Evolutionary conservation across 371 early-diverging fungal genomes (phyloP).

Genomic region (Apophysomyces elegans): DNA sequence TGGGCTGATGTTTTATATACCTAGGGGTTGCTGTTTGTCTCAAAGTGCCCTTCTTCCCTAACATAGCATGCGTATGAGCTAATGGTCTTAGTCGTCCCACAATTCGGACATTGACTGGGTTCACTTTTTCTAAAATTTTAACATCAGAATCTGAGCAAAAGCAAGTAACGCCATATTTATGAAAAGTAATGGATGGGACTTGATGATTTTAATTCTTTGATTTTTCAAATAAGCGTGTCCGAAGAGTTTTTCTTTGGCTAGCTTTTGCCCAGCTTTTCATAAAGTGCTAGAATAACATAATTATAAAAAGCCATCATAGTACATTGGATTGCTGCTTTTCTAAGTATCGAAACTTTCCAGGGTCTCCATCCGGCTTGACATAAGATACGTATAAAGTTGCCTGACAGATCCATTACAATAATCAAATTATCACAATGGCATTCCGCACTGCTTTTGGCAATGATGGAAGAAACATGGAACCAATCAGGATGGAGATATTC

Average conservation of each 20-base stretch:
- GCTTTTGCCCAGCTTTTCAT: slow-evolving; percentile 35
- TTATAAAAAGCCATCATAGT: slow-evolving; percentile 48
- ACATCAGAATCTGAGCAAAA: slow-evolving; percentile 4
- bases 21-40: background rate
- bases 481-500: background rate
- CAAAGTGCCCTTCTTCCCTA: background rate
- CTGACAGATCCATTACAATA: slow-evolving; percentile 7
- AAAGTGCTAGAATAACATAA: slow-evolving; percentile 28
- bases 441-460: background rate
- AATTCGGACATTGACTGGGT: slow-evolving; percentile 10
- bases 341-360: slow-evolving; percentile 29
- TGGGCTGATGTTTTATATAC: slow-evolving; percentile 6
- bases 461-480: background rate
- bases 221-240: slow-evolving; percentile 27
- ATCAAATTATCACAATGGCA: background rate
- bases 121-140: slow-evolving; percentile 3
- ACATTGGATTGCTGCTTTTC: slow-evolving; percentile 35
- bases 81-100: background rate
- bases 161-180: slow-evolving; percentile 1
- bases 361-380: slow-evolving; percentile 56
- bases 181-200: slow-evolving; percentile 5
- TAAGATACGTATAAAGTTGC: slow-evolving; percentile 18
- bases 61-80: background rate
- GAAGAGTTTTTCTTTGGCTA: slow-evolving; percentile 47
- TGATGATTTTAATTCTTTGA: slow-evolving; percentile 17